Base-by-base conservation (phyloP, 129 eudicot species). In the Flaveria sonorensis region DNA sequence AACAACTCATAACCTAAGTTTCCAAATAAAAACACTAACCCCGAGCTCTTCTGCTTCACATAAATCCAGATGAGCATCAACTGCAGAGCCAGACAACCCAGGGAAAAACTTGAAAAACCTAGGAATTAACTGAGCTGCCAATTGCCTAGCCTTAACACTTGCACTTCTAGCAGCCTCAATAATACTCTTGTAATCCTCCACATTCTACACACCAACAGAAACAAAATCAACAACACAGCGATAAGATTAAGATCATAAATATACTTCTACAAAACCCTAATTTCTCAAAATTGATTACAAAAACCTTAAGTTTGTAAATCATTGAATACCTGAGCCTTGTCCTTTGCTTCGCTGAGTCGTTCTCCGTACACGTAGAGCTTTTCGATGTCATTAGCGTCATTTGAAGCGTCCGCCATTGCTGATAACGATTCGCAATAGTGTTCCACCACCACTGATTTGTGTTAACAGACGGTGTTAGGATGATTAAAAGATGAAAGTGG, bases 21-120 rank as follows among this genome's bases (percentile, higher is more conserved):
- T 8, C 3, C 18, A 63, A 63, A 30, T 7, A 15, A 63, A 30
- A 60, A 36, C 2, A 81, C 96, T 81, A 40, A 93, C 98, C 97
- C 92, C 98, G 15, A 93, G 92, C 40, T 93, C 98, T 21, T 93
- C 97, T 3, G 90, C 98, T 81, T 93, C 98, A 52, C 98, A 93
- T 80, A 93, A 87, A 90, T 93, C 96, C 9, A 88, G 87, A 75
- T 93, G 98, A 16, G 92, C 90, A 75, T 93, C 95, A 1, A 90
- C 89, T 6, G 96, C 97, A 11, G 81, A 40, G 5, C 46, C 92
- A 2, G 91, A 83, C 1, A 87, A 84, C 15, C 74, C 86, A 8
- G 97, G 98, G 51, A 93, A 93, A 76, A 75, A 87, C 85, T 93
- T 93, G 45, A 93, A 93, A 62, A 85, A 93, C 80, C 97, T 83